These are phyloP conservation scores for Termitomyces sp. DNA, from an alignment of 768 basidiomycete species.

Conservation along the genomic window DNA sequence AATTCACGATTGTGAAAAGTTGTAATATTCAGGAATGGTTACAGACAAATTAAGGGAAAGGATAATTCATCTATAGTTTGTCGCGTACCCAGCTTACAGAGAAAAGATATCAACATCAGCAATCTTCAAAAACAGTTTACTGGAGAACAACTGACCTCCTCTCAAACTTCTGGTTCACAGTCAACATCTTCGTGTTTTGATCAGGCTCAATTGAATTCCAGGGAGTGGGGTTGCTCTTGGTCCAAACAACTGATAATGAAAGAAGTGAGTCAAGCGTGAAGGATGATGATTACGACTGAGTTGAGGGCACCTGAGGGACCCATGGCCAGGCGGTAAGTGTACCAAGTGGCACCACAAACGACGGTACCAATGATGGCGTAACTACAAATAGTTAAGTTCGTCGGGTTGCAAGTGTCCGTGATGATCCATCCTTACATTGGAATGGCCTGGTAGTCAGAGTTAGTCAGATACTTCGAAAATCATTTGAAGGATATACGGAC, in stretches of 20 bases:
- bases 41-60: slow-evolving; percentile 17
- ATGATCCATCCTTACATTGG: slow-evolving; percentile 42
- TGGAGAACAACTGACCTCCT: slow-evolving; percentile 51
- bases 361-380: slow-evolving; percentile 53
- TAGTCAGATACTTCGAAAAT: not conserved
- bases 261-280: not conserved
- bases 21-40: slow-evolving; percentile 17
- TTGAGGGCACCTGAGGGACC: slow-evolving; percentile 48
- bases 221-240: slow-evolving; percentile 78
- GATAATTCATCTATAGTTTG: slow-evolving; percentile 49
- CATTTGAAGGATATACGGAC: slow-evolving; percentile 30
- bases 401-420: slow-evolving; percentile 5
- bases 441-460: slow-evolving; percentile 34
- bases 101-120: slow-evolving; percentile 5
- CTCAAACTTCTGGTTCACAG: slow-evolving; percentile 71
- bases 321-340: slow-evolving; percentile 60
- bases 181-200: slow-evolving; percentile 69
- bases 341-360: slow-evolving; percentile 61
- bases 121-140: slow-evolving; percentile 1
- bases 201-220: slow-evolving; percentile 80
- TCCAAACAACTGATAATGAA: slow-evolving; percentile 45
- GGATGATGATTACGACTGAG: not conserved
- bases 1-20: slow-evolving; percentile 1
- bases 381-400: slow-evolving; percentile 22
- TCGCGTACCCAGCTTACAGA: slow-evolving; percentile 68